Evolutionary conservation across 371 early-diverging fungal species (phyloP).

Genomic region (Synchytrium microbalum): DNA sequence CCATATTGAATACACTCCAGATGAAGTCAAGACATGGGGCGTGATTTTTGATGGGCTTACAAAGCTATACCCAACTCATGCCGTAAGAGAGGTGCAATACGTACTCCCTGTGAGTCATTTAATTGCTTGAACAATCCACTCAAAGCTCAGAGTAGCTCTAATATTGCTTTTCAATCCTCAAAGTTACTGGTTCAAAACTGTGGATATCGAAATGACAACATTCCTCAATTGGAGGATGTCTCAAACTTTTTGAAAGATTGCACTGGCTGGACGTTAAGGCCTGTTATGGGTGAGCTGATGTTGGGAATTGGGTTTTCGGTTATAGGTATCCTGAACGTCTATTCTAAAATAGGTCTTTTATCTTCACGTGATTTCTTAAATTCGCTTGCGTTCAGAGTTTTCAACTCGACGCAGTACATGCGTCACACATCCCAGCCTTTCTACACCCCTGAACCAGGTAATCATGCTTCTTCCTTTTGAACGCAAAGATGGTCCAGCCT

Average conservation of each 20-base stretch:
- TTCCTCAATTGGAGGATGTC: slow-evolving; percentile 86
- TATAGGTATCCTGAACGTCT: too few relatives aligned
- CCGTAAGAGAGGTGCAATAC: slow-evolving; percentile 87
- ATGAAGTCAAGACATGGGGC: slow-evolving; percentile 82
- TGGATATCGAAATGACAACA: slow-evolving; percentile 72
- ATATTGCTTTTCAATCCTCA: neutral
- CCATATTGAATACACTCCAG: slow-evolving; percentile 71
- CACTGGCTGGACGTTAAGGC: slow-evolving; percentile 91
- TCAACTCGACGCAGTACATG: slow-evolving; percentile 95
- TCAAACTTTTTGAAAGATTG: slow-evolving; percentile 93
- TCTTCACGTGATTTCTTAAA: slow-evolving; percentile 92
- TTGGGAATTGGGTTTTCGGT: too few relatives aligned
- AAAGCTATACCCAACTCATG: slow-evolving; percentile 73
- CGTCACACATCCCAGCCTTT: slow-evolving; percentile 84
- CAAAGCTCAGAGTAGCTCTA: neutral
- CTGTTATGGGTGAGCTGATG: slow-evolving; percentile 69
- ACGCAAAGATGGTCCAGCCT: too few relatives aligned
- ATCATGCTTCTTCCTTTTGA: too few relatives aligned
- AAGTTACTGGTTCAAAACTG: slow-evolving; percentile 81
- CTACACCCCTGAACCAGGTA: slow-evolving; percentile 94
- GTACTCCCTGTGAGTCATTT: slow-evolving; percentile 58
- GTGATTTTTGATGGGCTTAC: slow-evolving; percentile 71
- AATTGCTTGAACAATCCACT: too few relatives aligned
- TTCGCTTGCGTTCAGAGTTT: slow-evolving; percentile 95
- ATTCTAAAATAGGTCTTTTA: slow-evolving; percentile 69